Conservation (phyloP, 1,284 basidiomycete species). For the Austroboletus sp. region DNA sequence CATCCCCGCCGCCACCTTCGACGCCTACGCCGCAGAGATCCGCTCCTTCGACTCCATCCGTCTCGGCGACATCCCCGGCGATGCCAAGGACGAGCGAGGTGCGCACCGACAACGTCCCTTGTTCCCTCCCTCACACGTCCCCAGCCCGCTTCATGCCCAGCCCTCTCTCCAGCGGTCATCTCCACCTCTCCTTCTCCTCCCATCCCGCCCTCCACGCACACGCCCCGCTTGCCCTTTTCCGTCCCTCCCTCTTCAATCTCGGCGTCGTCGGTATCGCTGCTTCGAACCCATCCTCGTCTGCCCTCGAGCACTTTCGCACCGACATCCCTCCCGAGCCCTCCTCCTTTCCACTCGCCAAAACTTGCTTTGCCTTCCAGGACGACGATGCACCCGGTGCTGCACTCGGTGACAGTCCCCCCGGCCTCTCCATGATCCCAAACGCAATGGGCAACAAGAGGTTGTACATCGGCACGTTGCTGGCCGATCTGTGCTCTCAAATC, state of each 20-base stretch:
- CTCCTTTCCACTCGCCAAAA: constrained; percentile 68
- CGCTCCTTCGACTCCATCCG: constrained; percentile 63
- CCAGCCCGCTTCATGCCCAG: constrained; percentile 76
- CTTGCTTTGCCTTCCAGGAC: constrained; percentile 76
- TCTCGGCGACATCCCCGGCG: constrained; percentile 72
- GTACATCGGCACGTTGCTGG: constrained; percentile 79
- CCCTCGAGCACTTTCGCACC: constrained; percentile 59
- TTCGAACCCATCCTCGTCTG: constrained; percentile 52
- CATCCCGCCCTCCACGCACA: constrained; percentile 62
- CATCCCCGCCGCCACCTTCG: constrained; percentile 57
- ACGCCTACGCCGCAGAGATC: constrained; percentile 65
- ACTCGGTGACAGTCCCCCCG: constrained; percentile 52
- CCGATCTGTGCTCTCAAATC: constrained; percentile 79
- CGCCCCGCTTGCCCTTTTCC: constrained; percentile 55
- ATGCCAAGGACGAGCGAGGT: constrained; percentile 74
- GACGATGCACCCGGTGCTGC: constrained; percentile 53
- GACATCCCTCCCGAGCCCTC: constrained; percentile 60
- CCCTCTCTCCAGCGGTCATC: constrained; percentile 63
- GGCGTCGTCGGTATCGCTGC: constrained; percentile 74
- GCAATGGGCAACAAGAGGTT: constrained; percentile 75
- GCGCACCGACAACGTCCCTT: constrained; percentile 15
- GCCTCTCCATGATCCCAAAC: constrained; percentile 66
- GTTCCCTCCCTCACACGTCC: constrained; percentile 5
- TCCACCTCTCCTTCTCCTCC: constrained; percentile 66
- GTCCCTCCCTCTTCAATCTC: constrained; percentile 71